Conservation (phyloP, 2,329 filamentous ascomycete species). For the Erysiphe neolycopersici region DNA sequence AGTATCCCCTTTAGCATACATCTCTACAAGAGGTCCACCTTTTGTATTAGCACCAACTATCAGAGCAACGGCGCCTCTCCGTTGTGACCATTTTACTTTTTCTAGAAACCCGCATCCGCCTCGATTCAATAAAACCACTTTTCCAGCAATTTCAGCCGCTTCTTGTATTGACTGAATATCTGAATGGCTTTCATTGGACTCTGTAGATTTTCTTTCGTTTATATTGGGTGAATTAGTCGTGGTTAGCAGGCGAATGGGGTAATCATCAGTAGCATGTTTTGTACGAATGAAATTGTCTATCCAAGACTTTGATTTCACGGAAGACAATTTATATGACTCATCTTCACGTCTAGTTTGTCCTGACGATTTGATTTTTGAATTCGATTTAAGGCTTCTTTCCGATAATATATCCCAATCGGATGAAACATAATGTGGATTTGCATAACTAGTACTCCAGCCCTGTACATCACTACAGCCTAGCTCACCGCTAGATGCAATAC, state of each 20-base stretch:
- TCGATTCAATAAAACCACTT: slow-evolving; percentile 71
- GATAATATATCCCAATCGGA: slow-evolving; percentile 4
- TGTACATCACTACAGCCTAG: slow-evolving; percentile 86
- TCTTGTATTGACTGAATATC: slow-evolving; percentile 85
- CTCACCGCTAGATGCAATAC: slow-evolving; percentile 47
- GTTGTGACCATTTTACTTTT: slow-evolving; percentile 91
- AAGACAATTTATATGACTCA: slow-evolving; percentile 6
- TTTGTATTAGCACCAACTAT: slow-evolving; percentile 87
- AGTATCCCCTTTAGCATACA: slow-evolving; percentile 94
- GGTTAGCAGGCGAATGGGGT: slow-evolving; percentile 32
- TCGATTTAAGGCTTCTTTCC: slow-evolving; percentile 9
- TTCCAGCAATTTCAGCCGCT: slow-evolving; percentile 74
- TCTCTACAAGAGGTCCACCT: slow-evolving; percentile 73
- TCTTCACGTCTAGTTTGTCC: slow-evolving; percentile 15
- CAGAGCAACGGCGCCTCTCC: slow-evolving; percentile 63
- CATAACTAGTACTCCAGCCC: slow-evolving; percentile 44
- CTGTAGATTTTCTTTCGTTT: slow-evolving; percentile 5
- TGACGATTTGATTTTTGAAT: slow-evolving; percentile 17
- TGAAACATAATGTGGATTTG: slow-evolving; percentile 14
- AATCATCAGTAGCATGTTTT: slow-evolving; percentile 38
- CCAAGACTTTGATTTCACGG: slow-evolving; percentile 5
- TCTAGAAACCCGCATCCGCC: slow-evolving; percentile 91
- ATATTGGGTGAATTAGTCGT: slow-evolving; percentile 16
- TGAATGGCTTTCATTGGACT: slow-evolving; percentile 27
- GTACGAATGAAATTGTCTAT: slow-evolving; percentile 4